Evolutionary conservation across 352 stramenopile species (phyloP).

Genomic region (Peronospora belbahrii): DNA sequence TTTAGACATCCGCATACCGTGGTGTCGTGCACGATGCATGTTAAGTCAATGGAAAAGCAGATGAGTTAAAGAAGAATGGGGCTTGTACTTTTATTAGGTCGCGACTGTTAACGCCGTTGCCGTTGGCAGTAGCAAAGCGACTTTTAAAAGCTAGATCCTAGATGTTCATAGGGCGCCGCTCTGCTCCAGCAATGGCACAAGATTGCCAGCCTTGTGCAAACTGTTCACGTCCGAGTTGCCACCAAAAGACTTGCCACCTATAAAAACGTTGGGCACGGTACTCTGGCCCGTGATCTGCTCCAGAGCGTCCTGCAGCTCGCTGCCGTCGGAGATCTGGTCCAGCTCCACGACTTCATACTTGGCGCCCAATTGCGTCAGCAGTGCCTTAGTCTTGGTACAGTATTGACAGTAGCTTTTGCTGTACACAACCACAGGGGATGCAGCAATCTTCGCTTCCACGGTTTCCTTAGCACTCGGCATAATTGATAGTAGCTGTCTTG

Average conservation of each 20-base stretch:
- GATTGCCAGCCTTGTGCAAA: conserved; percentile 79
- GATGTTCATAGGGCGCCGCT: conserved; percentile 36
- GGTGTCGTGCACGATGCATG: not conserved
- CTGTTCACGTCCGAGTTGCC: conserved; percentile 92
- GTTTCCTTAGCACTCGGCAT: conserved; percentile 59
- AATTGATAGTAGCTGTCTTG: conserved; percentile 9
- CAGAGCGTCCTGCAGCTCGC: conserved; percentile 52
- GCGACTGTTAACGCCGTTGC: no score
- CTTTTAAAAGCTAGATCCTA: conserved; percentile 11
- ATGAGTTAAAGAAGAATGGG: not conserved
- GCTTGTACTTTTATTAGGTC: conserved; percentile 8
- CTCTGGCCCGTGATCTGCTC: conserved; percentile 78
- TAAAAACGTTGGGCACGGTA: conserved; percentile 97
- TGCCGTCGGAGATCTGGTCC: conserved; percentile 41
- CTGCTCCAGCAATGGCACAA: conserved; percentile 84
- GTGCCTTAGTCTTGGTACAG: conserved; percentile 74
- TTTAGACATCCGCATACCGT: not conserved
- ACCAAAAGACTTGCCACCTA: conserved; percentile 90
- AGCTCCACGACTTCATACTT: conserved; percentile 58
- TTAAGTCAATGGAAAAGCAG: no score
- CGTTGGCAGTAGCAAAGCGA: not conserved
- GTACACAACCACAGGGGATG: conserved; percentile 70
- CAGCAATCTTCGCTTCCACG: conserved; percentile 55
- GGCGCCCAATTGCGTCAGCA: conserved; percentile 47
- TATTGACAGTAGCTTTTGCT: conserved; percentile 95